A percentile compares a stretch with the other conserved stretches of the same genome.
Evolutionary conservation across 2,329 filamentous ascomycete genomes (phyloP).

Genomic region (Phialophora macrospora): DNA sequence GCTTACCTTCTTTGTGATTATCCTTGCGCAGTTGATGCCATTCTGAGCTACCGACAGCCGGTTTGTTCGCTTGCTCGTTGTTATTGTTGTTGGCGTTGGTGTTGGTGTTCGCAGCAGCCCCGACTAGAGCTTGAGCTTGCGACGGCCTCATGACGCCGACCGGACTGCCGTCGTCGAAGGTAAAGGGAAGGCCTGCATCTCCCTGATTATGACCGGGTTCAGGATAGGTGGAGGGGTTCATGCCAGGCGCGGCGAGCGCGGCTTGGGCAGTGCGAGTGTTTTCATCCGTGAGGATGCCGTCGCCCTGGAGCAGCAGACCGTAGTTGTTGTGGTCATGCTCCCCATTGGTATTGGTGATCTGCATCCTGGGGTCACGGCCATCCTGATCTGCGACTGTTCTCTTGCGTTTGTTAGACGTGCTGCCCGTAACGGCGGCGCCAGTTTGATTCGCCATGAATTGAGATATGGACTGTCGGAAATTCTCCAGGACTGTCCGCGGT

Average conservation of each 20-base stretch:
- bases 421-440: constrained; percentile 7
- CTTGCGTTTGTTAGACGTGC: constrained; percentile 39
- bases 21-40: constrained; percentile 98
- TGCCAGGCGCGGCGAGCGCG: constrained; percentile 50
- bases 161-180: constrained; percentile 36
- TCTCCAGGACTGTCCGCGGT: not conserved
- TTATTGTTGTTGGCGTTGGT: not conserved
- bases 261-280: constrained; percentile 55
- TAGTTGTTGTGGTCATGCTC: constrained; percentile 48
- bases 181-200: constrained; percentile 33
- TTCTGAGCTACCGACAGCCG: constrained; percentile 91
- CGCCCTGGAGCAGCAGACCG: constrained; percentile 55
- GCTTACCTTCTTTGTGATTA: constrained; percentile 93
- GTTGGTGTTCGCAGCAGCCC: constrained; percentile 44
- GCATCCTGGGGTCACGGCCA: constrained; percentile 31
- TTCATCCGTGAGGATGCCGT: constrained; percentile 51
- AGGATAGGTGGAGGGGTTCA: constrained; percentile 52
- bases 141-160: constrained; percentile 17
- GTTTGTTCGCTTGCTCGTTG: constrained; percentile 63
- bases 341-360: constrained; percentile 35
- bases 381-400: constrained; percentile 34
- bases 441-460: constrained; percentile 23
- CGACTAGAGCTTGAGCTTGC: constrained; percentile 45
- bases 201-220: constrained; percentile 48
- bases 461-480: constrained; percentile 1